Conservation (phyloP, 345 rosid species). For the Populus ilicifolia region DNA sequence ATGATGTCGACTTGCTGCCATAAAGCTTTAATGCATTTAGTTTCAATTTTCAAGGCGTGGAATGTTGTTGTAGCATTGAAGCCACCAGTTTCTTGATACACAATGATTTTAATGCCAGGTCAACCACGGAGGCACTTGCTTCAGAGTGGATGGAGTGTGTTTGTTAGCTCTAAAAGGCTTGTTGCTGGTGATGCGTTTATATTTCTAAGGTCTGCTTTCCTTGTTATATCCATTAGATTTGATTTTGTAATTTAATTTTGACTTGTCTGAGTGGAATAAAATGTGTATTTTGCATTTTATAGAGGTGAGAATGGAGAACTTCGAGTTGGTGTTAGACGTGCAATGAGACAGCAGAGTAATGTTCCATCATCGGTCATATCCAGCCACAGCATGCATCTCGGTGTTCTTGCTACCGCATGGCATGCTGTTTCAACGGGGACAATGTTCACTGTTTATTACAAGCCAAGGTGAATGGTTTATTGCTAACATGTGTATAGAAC, state of each 20-base stretch:
- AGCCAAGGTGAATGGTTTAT: constrained; percentile 42
- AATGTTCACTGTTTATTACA: constrained; percentile 53
- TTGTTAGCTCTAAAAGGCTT: constrained; percentile 59
- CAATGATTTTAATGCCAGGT: constrained; percentile 31
- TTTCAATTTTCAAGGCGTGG: background rate
- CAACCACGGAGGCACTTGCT: constrained; percentile 70
- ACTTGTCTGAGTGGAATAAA: background rate
- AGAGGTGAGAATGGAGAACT: constrained; percentile 61
- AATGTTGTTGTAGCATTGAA: background rate
- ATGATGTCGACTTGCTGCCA: background rate
- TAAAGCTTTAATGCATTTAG: background rate
- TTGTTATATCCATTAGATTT: background rate
- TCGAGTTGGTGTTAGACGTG: constrained; percentile 61
- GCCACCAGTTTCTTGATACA: background rate
- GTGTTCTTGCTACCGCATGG: constrained; percentile 68
- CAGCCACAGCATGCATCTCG: constrained; percentile 65
- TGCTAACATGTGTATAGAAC: background rate
- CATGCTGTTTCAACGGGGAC: constrained; percentile 52
- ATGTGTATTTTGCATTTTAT: background rate
- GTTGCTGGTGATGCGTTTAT: constrained; percentile 72
- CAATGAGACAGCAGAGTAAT: constrained; percentile 45
- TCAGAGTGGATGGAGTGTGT: constrained; percentile 63
- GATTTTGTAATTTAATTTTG: background rate
- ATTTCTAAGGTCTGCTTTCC: constrained; percentile 42
- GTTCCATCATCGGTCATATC: constrained; percentile 61